These are phyloP conservation scores for Russula sp. DNA, from an alignment of 768 basidiomycete genomes.

Conservation along the genomic window DNA sequence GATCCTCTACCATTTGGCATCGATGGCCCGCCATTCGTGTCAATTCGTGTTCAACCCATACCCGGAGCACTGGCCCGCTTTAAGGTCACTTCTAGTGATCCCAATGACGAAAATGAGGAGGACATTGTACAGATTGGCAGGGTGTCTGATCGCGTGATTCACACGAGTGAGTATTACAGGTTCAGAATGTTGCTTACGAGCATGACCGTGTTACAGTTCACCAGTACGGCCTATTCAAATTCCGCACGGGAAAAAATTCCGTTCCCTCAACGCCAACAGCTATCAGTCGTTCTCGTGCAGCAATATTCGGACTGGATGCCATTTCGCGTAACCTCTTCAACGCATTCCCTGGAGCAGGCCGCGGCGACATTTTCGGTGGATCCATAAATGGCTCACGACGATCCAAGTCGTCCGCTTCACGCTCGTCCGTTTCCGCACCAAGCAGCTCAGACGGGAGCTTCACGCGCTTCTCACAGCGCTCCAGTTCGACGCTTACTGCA, in stretches of 20 bases:
- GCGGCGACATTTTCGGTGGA: slow-evolving; percentile 73
- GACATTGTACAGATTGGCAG: slow-evolving; percentile 77
- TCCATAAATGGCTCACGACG: slow-evolving; percentile 67
- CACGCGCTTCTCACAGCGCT: slow-evolving; percentile 68
- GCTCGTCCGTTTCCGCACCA: slow-evolving; percentile 69
- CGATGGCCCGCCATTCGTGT: slow-evolving; percentile 66
- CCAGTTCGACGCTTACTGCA: slow-evolving; percentile 61
- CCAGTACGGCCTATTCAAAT: slow-evolving; percentile 86
- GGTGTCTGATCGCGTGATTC: slow-evolving; percentile 70
- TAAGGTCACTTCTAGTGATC: slow-evolving; percentile 70
- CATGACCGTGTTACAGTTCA: slow-evolving; percentile 53
- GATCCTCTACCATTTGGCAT: slow-evolving; percentile 77
- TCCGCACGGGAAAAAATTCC: slow-evolving; percentile 72
- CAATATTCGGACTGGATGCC: slow-evolving; percentile 87
- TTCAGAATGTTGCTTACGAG: slow-evolving; percentile 10
- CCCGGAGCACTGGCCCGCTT: slow-evolving; percentile 79
- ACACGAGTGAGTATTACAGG: slow-evolving; percentile 62
- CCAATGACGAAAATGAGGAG: slow-evolving; percentile 70
- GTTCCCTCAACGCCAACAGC: slow-evolving; percentile 84
- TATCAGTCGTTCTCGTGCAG: slow-evolving; percentile 64
- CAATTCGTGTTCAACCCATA: slow-evolving; percentile 80
- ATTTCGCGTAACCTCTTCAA: slow-evolving; percentile 89
- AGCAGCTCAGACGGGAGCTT: slow-evolving; percentile 69
- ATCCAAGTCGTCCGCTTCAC: slow-evolving; percentile 65
- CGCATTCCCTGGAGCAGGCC: slow-evolving; percentile 60